Conservation (phyloP, 2,329 filamentous ascomycete species). For the Cytospora mali region DNA sequence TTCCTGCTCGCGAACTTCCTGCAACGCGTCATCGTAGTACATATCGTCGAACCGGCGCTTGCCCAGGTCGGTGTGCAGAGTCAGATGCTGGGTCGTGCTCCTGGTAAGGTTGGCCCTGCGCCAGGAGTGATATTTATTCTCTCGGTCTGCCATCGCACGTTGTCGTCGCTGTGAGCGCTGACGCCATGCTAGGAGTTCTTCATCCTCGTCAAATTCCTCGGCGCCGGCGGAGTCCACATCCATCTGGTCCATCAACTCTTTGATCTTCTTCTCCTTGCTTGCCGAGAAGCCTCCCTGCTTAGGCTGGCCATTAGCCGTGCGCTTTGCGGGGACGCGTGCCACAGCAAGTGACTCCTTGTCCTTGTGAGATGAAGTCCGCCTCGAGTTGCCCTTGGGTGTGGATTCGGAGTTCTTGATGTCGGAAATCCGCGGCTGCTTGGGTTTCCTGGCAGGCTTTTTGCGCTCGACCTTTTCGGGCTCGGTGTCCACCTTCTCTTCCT, state of each 20-base stretch:
- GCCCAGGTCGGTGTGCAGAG: constrained; percentile 68
- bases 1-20: constrained; percentile 87
- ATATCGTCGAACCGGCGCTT: constrained; percentile 75
- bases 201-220: constrained; percentile 47
- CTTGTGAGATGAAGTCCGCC: constrained; percentile 50
- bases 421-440: constrained; percentile 52
- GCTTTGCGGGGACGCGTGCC: constrained; percentile 54
- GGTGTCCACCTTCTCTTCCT: constrained; percentile 29
- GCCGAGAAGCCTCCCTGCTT: constrained; percentile 50
- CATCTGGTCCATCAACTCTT: constrained; percentile 59
- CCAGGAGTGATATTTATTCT: constrained; percentile 66
- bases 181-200: constrained; percentile 52
- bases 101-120: constrained; percentile 62
- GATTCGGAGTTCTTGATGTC: constrained; percentile 53
- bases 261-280: constrained; percentile 70
- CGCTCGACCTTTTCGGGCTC: constrained; percentile 34
- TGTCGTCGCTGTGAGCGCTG: constrained; percentile 68
- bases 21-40: constrained; percentile 78
- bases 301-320: constrained; percentile 61
- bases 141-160: constrained; percentile 64
- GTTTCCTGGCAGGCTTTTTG: constrained; percentile 44
- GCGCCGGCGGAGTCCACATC: constrained; percentile 47
- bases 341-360: constrained; percentile 50
- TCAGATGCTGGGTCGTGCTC: constrained; percentile 63
- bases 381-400: constrained; percentile 48